These are phyloP conservation scores for Punctularia strigosozonata DNA, from an alignment of 768 basidiomycete genomes.

Conservation along the genomic window DNA sequence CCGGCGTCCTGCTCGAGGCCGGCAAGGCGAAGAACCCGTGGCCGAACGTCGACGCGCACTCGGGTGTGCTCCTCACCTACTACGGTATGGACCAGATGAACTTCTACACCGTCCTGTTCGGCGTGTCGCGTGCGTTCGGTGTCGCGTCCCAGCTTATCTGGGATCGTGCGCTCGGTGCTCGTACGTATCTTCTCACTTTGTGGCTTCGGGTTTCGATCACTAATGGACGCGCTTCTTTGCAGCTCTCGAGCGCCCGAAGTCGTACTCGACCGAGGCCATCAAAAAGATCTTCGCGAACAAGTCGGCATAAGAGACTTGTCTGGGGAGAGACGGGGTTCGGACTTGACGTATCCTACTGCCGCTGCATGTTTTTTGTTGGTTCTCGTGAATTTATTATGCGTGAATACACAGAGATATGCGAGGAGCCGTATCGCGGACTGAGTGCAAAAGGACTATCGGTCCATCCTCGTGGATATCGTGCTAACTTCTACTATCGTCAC, in stretches of 20 bases:
- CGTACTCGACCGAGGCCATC: slow-evolving; percentile 74
- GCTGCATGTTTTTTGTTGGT: too few relatives aligned
- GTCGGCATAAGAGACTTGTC: slow-evolving; percentile 1
- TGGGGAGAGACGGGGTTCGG: neutral
- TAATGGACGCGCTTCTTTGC: slow-evolving; percentile 1
- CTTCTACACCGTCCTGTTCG: slow-evolving; percentile 96
- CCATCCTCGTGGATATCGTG: too few relatives aligned
- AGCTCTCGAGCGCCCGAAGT: slow-evolving; percentile 89
- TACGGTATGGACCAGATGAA: slow-evolving; percentile 86
- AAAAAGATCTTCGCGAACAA: slow-evolving; percentile 67
- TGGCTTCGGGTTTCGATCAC: neutral
- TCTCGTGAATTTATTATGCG: too few relatives aligned
- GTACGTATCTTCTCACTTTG: slow-evolving; percentile 30
- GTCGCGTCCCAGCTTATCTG: slow-evolving; percentile 84
- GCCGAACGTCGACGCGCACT: slow-evolving; percentile 98
- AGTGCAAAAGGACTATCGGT: too few relatives aligned
- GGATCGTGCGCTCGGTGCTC: slow-evolving; percentile 88
- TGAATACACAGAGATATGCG: too few relatives aligned
- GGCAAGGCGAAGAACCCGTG: slow-evolving; percentile 91
- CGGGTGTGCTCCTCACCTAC: slow-evolving; percentile 77
- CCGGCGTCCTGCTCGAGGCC: slow-evolving; percentile 83
- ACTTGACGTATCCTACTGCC: neutral
- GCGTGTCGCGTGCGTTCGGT: slow-evolving; percentile 91
- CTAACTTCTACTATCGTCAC: too few relatives aligned
- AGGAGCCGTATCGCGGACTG: too few relatives aligned